phyloP scores from a whole-genome alignment of 306 rosid species.

The Elaeagnus macrophylla region DNA sequence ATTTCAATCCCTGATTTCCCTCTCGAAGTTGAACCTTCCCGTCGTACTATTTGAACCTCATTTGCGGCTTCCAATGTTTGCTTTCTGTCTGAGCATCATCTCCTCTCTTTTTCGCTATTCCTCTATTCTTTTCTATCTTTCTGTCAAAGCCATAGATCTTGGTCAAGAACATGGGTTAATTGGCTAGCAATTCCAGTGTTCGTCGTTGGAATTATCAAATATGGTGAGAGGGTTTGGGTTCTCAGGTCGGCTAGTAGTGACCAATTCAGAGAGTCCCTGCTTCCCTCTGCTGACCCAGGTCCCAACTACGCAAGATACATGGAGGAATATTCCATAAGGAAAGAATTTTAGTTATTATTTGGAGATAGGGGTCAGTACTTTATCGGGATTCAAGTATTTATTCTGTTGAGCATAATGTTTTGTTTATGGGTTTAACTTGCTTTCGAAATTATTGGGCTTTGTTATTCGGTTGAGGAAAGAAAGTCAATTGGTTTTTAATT shows the following conservation, averaged over 20 bases:
- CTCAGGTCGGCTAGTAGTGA: slow-evolving; percentile 24
- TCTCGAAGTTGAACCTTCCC: too few species aligned
- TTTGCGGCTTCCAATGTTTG: too few species aligned
- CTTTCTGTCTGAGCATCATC: too few species aligned
- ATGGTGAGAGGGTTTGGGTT: slow-evolving; percentile 25
- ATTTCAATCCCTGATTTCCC: too few species aligned
- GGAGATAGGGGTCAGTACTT: neutral
- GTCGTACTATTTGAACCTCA: too few species aligned
- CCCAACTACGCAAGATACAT: slow-evolving; percentile 25
- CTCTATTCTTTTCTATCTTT: too few species aligned
- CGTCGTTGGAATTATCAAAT: slow-evolving; percentile 26
- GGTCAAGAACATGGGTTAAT: neutral
- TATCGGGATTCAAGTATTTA: neutral
- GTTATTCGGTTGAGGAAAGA: neutral
- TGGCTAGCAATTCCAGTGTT: slow-evolving; percentile 20
- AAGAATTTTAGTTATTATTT: neutral
- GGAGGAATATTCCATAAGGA: slow-evolving; percentile 17
- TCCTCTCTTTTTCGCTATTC: too few species aligned
- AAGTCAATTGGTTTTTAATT: neutral
- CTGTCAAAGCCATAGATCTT: too few species aligned
- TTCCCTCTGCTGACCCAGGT: slow-evolving; percentile 26
- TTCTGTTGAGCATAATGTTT: neutral
- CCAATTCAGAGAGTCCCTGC: slow-evolving; percentile 26
- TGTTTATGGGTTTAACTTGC: neutral
- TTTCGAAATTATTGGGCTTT: neutral